Evolutionary conservation across 352 stramenopile genomes (phyloP), one percentile per base, ranked within the genome.

Genomic region (Blastocystis hominis): DNA sequence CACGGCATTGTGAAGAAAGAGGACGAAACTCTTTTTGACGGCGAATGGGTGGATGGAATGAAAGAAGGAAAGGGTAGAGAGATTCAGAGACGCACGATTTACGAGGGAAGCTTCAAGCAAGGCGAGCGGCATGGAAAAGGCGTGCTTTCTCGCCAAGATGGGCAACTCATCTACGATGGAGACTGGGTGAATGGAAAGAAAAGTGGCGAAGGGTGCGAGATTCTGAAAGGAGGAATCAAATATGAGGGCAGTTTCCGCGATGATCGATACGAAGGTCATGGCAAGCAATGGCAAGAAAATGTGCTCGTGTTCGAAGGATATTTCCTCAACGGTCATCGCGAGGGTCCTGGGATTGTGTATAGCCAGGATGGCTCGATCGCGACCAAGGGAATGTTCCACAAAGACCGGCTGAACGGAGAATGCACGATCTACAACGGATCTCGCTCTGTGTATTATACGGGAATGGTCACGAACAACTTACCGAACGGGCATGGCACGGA

Each of bases 231-330:
- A 6, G 62, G 46, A 9, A 87, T 87, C 15, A 46, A 75, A 34
- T 87, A 87, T 47, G 42, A 76, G 40, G 77, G 77, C 7, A 64
- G 47, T 34, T 87, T 68, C 54, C 9, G 40, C 2, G 77, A 87
- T 40, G 59, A 77, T 78, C 53, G 46, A 64, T 87, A 53, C 46
- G 72, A 84, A 46, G 72, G 72, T 4, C 36, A 66, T 44, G 72
- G 72, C 2, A 66, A 44, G 36, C 72, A 84, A 40, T 61, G 59
- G 10, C 72, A 84, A 46, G 53, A 68, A 3, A 53, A 53, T 5
- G 50, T 84, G 20, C 15, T 84, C 15, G 38, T 78, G 38, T 87
- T 75, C 34, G 77, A 87, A 59, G 77, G 77, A 3, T 55, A 87
- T 15, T 87, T 75, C 47, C n/a, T 63, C 24, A 87, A 87, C 42